Evolutionary conservation across 208 protist genomes (phyloP), one percentile per base, ranked within the genome.

Genomic region (Trypanosoma vivax): DNA sequence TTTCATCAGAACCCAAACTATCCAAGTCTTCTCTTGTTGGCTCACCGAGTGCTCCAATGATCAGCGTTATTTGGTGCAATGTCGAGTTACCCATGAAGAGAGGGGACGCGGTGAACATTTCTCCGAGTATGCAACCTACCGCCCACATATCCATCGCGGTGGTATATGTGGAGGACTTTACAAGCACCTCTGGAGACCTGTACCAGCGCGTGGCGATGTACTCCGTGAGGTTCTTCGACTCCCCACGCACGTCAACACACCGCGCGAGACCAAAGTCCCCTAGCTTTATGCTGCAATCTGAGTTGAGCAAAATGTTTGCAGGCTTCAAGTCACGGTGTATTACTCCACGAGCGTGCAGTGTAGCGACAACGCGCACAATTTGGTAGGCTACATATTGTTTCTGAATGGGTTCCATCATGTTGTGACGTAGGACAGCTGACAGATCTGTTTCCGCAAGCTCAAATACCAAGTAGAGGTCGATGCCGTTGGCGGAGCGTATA

Each of bases 61-160:
- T 97, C 1, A 94, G 67, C 29, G 86, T 70, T 3, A 99, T 65
- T 74, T 99, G 97, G 59, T 99, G 96, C 56, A 97, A 78, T 0
- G 97, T 99, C 18, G 90, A 97, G 24, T 76, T 92, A 1, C 96
- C 96, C 27, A 79, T 76, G 39, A 98, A 98, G 47, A 98, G 88
- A 23, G 97, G 94, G 38, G 95, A 90, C 0, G 85, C 89, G 7
- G 79, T 60, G 39, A 96, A 75, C 16, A 99, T 64, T 56, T 99
- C 97, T 2, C 70, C 97, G 19, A 99, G 60, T 31, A 99, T 98
- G 63, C 98, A 99, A 2, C 98, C 98, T 21, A 99, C 68, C 1
- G 93, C 94, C 97, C 98, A 99, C 80, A 99, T 98, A 56, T 99
- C 98, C 74, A 99, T 96, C 30, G 92, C 91, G n/a, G 92, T 94